These are phyloP conservation scores for Biscutella laevigata DNA, from an alignment of 441 rosid genomes.

Conservation along the genomic window DNA sequence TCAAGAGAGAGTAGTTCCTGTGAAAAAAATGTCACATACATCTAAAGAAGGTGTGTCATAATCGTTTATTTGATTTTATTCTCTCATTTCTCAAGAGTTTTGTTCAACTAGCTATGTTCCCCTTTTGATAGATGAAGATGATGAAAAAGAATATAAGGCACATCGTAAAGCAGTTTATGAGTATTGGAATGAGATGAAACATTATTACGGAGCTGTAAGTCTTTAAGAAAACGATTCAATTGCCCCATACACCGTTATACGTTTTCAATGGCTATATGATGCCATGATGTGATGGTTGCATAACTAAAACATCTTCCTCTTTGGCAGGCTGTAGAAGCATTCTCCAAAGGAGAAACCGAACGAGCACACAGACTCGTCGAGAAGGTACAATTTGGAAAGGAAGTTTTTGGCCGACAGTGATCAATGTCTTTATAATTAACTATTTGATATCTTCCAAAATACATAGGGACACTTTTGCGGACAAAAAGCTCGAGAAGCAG, in stretches of 20 bases:
- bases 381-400: slow-evolving; percentile 28
- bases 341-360: slow-evolving; percentile 36
- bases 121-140: slow-evolving; percentile 25
- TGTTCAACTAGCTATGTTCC: not conserved
- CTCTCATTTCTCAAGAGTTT: not conserved
- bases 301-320: slow-evolving; percentile 12
- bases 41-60: slow-evolving; percentile 30
- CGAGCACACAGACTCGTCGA: slow-evolving; percentile 40
- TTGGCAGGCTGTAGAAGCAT: slow-evolving; percentile 56
- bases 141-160: slow-evolving; percentile 35
- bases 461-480: slow-evolving; percentile 46
- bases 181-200: slow-evolving; percentile 40
- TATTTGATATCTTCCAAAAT: slow-evolving; percentile 10
- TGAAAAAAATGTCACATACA: slow-evolving; percentile 18
- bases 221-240: not conserved
- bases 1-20: slow-evolving; percentile 21
- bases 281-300: slow-evolving; percentile 13
- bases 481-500: slow-evolving; percentile 46
- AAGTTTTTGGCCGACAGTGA: slow-evolving; percentile 4
- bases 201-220: slow-evolving; percentile 56
- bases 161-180: slow-evolving; percentile 55
- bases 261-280: not conserved
- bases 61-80: not conserved
- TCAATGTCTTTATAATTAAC: not conserved
- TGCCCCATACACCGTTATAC: not conserved